Base-by-base conservation (phyloP, 768 basidiomycete genomes). In the Leucosporidium yakuticum region DNA sequence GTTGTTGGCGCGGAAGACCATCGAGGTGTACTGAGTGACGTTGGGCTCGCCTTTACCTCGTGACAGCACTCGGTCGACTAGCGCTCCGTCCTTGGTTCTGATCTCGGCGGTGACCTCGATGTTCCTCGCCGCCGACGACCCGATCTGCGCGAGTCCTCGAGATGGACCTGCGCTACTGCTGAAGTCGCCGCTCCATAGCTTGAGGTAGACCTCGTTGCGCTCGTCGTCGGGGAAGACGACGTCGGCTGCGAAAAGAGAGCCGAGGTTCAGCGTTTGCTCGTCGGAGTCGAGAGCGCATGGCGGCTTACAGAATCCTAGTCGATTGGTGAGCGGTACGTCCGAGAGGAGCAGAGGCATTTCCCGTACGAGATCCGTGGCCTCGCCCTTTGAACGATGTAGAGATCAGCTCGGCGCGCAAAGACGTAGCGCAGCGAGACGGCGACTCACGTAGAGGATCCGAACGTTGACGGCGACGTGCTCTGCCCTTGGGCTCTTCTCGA, bases 121-220 rank as follows among this genome's bases (percentile, higher is more conserved):
- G 70, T 89, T 91, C 61, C 85, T 87, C n/a, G 60, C 44, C 81
- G 80, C 34, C 11, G 50, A 64, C 36, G 64, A 69, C 53, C 60
- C 69, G 17, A 60, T 73, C 65, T 54, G 73, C 49, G 70, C 68
- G 27, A 68, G 64, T 85, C 82, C 78, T 64, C 58, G 48, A 34
- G 55, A 56, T 61, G 32, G 80, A 79, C 67, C 29, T 0, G 48
- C 55, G 39, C 36, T 12, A 11, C 20, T 23, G 23, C 27, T 79
- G 76, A 98, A 98, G 70, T 92, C 89, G 49, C 91, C 95, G 64
- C 87, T 88, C 93, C 93, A 97, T 0, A 98, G 84, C 78, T 96
- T 96, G 81, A 97, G 84, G 78, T 97, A 98, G 19, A 97, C 83
- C 71, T 98, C 95, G 75, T 98, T 97, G 21, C 95, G 86, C n/a